Conservation (phyloP, 2,329 filamentous ascomycete genomes). For the Cryphonectria carpinicola region DNA sequence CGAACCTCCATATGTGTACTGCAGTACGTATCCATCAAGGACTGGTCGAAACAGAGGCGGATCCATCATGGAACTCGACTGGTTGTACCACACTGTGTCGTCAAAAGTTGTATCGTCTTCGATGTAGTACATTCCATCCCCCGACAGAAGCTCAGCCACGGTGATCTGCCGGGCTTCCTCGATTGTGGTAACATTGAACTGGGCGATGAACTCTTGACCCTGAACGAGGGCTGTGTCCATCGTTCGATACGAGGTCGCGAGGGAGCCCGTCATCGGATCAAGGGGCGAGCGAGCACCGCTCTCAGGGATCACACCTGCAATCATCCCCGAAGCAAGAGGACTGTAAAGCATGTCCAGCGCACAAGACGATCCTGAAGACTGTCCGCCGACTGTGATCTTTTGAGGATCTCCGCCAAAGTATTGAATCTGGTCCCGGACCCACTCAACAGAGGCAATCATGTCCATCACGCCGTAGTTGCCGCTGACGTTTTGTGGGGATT, state of each 20-base stretch:
- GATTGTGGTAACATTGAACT: slow-evolving; percentile 33
- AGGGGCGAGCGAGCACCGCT: slow-evolving; percentile 38
- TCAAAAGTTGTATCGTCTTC: slow-evolving; percentile 15
- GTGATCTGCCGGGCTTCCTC: slow-evolving; percentile 31
- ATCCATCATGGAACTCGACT: slow-evolving; percentile 5
- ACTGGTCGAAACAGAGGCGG: slow-evolving; percentile 16
- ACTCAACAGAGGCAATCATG: slow-evolving; percentile 58
- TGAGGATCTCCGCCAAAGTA: slow-evolving; percentile 70
- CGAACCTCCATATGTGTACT: slow-evolving; percentile 12
- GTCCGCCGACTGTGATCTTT: slow-evolving; percentile 70
- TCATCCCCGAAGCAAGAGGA: slow-evolving; percentile 27
- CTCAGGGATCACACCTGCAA: slow-evolving; percentile 38
- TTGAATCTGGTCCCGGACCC: slow-evolving; percentile 54
- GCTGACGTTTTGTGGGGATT: slow-evolving; percentile 36
- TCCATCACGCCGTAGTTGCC: slow-evolving; percentile 73
- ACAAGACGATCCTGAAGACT: slow-evolving; percentile 55
- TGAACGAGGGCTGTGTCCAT: slow-evolving; percentile 31
- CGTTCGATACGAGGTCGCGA: slow-evolving; percentile 35
- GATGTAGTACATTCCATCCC: neutral
- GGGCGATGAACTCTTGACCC: slow-evolving; percentile 30
- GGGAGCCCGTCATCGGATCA: slow-evolving; percentile 36
- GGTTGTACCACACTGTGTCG: slow-evolving; percentile 5
- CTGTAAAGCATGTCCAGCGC: slow-evolving; percentile 6
- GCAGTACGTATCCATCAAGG: slow-evolving; percentile 22
- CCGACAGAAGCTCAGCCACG: slow-evolving; percentile 19